Evolutionary conservation across 352 stramenopile species (phyloP), one percentile per base, ranked within the genome.

Genomic region (Pythium coloratum): DNA sequence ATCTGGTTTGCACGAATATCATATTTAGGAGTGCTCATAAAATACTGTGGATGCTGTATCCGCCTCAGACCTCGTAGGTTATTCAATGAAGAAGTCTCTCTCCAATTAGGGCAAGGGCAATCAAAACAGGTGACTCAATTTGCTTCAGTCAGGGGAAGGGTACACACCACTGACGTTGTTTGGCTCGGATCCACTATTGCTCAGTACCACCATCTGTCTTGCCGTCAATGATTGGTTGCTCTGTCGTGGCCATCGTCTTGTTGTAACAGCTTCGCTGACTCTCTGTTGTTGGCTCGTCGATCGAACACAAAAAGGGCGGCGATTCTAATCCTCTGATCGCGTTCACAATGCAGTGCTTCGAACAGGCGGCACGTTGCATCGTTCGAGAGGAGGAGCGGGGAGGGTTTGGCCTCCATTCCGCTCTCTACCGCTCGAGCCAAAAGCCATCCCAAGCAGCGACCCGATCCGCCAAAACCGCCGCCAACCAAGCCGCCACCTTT

Each of bases 141-240:
- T 30, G 10, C 18, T 20, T 30, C 46, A 53, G 46, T 53, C 46
- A 53, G 46, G 46, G 46, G 46, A 53, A 53, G 46, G 46, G 46
- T 13, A 32, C 16, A 26, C n/a, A 2, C 8, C 5, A 18, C 18
- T 44, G 36, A 44, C 36, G 36, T 44, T 44, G 20, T 44, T 44
- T 44, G 36, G 36, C 36, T 44, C 36, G 36, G 36, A 44, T 44
- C 36, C 36, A 44, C 36, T 44, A 44, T 44, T 44, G 36, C 36
- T 44, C 10, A 2, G 46, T 30, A 53, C 46, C 20, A 30, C 46
- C 46, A 53, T 53, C 46, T 53, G 46, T 53, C 20, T 14, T 3
- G 7, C 14, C 16, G 7, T 53, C 46, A 53, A 53, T 6, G 14
- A 53, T 14, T 32, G 46, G 20, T 24, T 24, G n/a, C 20, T 30